These are phyloP conservation scores for Boletus vinaceobasis DNA, from an alignment of 768 basidiomycete genomes.

Conservation along the genomic window DNA sequence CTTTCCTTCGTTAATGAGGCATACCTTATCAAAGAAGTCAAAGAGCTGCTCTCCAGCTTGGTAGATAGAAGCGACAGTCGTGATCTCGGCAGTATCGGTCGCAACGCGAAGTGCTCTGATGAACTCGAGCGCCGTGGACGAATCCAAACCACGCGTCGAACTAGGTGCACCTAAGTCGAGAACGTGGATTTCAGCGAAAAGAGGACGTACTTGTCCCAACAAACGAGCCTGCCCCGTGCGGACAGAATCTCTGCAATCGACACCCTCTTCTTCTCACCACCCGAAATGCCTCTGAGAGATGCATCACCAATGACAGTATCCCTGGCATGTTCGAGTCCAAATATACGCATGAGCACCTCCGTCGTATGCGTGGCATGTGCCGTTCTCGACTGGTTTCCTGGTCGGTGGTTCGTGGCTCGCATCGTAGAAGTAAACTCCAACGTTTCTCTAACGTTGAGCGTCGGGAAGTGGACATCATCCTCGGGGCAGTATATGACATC, in stretches of 20 bases:
- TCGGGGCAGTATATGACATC: conserved; percentile 42
- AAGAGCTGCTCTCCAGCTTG: conserved; percentile 75
- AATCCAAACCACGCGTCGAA: conserved; percentile 61
- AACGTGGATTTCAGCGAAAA: neutral
- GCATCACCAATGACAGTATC: conserved; percentile 79
- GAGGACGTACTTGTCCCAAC: conserved; percentile 71
- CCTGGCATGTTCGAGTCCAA: conserved; percentile 70
- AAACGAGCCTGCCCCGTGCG: conserved; percentile 45
- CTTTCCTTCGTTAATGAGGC: conserved; percentile 8
- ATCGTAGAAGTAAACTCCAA: conserved; percentile 52
- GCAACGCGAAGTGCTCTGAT: conserved; percentile 60
- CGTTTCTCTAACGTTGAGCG: conserved; percentile 46
- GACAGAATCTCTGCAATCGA: conserved; percentile 73
- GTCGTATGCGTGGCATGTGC: conserved; percentile 27
- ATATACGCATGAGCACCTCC: conserved; percentile 61
- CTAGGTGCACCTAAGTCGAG: conserved; percentile 33
- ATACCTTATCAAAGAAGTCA: conserved; percentile 54
- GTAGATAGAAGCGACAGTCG: conserved; percentile 80
- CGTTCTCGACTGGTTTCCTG: conserved; percentile 18
- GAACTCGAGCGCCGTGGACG: conserved; percentile 72
- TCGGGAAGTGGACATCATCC: conserved; percentile 14
- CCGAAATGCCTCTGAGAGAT: conserved; percentile 70
- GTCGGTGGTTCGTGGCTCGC: conserved; percentile 38
- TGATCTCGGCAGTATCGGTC: conserved; percentile 51
- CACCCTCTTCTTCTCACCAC: conserved; percentile 80